Base-by-base conservation (phyloP, 768 basidiomycete species). In the Suillus occidentalis region DNA sequence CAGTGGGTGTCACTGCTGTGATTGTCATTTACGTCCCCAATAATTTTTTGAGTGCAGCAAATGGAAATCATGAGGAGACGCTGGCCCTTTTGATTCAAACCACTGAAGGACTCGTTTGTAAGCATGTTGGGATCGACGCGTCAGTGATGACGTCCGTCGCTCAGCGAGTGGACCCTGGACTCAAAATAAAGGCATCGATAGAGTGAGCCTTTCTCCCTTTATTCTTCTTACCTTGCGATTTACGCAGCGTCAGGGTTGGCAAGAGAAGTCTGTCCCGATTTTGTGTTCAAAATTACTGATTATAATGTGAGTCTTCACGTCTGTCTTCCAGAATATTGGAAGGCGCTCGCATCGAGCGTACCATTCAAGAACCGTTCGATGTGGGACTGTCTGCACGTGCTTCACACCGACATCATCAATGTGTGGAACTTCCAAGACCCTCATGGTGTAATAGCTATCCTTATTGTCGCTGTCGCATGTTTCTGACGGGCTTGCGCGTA, bases 371-470 rank as follows among this genome's bases (percentile, higher is more conserved):
- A 34, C 12, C 56, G 14, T 57, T 39, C 56, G 4, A 37, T 25
- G 37, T 25, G 22, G 57, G 39, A 39, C 16, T 72, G 72, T 53
- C 37, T 72, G 1, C 47, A 66, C 5, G 63, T 70, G 14, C 62
- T 72, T n/a, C 71, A 72, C 53, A 31, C 60, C 1, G 71, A 72
- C 40, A 71, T 72, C 22, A 40, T 72, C 22, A 20, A 43, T 1
- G 60, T 65, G 10, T 72, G 72, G 71, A 72, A 72, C 56, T 68
- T 72, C 40, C 36, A 37, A 22, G 67, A 68, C 53, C 57, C 63
- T 28, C 3, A 28, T 8, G 25, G 16, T 18, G 63, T 63, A 60
- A 37, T 40, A 1, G 20, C 7, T 40, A 6, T 63, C 39, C 31
- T 43, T 5, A 10, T 14, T 43, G 25, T 43, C 1, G 6, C 36